A percentile compares a stretch with the other conserved stretches of the same genome.
Conservation (phyloP, 495 filamentous ascomycete genomes). For the Xylaria intraflava region DNA sequence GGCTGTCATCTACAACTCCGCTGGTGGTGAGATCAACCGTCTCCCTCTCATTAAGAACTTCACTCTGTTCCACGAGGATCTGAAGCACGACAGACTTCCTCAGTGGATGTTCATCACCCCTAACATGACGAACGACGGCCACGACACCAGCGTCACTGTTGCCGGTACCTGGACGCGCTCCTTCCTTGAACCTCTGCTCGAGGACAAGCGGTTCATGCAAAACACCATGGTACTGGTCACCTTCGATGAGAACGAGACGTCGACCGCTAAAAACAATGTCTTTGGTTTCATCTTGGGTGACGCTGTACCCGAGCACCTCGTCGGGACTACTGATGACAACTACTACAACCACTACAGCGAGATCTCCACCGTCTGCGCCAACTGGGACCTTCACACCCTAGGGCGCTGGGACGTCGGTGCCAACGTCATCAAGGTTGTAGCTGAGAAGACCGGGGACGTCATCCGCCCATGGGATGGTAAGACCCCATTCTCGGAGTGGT, state of each 20-base stretch:
- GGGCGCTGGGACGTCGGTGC: slow-evolving; percentile 49
- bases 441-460: slow-evolving; percentile 33
- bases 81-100: slow-evolving; percentile 51
- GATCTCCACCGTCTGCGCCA: slow-evolving; percentile 57
- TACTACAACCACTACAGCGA: slow-evolving; percentile 70
- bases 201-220: slow-evolving; percentile 59
- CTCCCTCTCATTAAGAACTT: slow-evolving; percentile 61
- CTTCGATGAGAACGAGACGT: slow-evolving; percentile 61
- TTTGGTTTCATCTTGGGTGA: slow-evolving; percentile 60
- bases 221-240: slow-evolving; percentile 62
- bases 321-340: slow-evolving; percentile 55
- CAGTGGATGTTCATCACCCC: slow-evolving; percentile 73
- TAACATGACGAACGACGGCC: slow-evolving; percentile 62
- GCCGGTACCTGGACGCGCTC: slow-evolving; percentile 50
- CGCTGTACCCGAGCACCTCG: slow-evolving; percentile 49
- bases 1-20: slow-evolving; percentile 51
- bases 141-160: slow-evolving; percentile 59
- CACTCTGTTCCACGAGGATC: slow-evolving; percentile 52
- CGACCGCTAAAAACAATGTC: slow-evolving; percentile 48
- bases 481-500: slow-evolving; percentile 26
- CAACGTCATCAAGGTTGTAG: slow-evolving; percentile 47
- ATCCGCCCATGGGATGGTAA: slow-evolving; percentile 29
- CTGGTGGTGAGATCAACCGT: slow-evolving; percentile 48
- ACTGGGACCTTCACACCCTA: slow-evolving; percentile 46
- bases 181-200: slow-evolving; percentile 58